These are phyloP conservation scores for Cladosporium sphaerospermum DNA, from an alignment of 2,329 filamentous ascomycete species.

Conservation along the genomic window DNA sequence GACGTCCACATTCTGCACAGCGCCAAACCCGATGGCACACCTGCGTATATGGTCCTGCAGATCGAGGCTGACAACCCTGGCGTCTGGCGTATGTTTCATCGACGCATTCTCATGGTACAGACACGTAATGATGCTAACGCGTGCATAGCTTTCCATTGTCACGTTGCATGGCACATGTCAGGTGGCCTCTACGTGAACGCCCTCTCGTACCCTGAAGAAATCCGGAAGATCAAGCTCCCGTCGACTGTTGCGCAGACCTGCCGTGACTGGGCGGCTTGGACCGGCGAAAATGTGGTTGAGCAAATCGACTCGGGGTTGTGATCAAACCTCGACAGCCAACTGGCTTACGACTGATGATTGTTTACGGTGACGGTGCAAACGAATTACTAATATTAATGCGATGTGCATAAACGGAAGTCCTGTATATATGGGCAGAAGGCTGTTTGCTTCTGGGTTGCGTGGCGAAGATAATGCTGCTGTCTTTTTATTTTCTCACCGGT, in stretches of 20 bases:
- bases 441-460: too few relatives aligned
- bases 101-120: neutral
- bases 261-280: constrained; percentile 21
- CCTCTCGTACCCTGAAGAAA: constrained; percentile 25
- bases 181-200: constrained; percentile 29
- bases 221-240: constrained; percentile 25
- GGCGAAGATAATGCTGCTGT: too few relatives aligned
- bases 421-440: too few relatives aligned
- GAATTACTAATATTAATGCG: too few relatives aligned
- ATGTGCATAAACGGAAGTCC: too few relatives aligned
- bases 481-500: too few relatives aligned
- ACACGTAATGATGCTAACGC: too few relatives aligned
- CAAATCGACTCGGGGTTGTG: constrained; percentile 25
- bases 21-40: constrained; percentile 19
- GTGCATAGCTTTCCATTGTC: constrained; percentile 32
- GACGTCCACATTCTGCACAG: constrained; percentile 46
- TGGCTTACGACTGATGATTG: too few relatives aligned
- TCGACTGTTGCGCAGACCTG: constrained; percentile 29
- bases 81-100: constrained; percentile 34
- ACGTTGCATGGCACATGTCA: constrained; percentile 31
- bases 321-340: neutral
- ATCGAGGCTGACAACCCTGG: constrained; percentile 48
- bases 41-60: constrained; percentile 37
- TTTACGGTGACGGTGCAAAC: too few relatives aligned
- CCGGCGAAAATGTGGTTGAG: constrained; percentile 17